Conservation (phyloP, 306 rosid genomes). For the Citrullus colocynthis region DNA sequence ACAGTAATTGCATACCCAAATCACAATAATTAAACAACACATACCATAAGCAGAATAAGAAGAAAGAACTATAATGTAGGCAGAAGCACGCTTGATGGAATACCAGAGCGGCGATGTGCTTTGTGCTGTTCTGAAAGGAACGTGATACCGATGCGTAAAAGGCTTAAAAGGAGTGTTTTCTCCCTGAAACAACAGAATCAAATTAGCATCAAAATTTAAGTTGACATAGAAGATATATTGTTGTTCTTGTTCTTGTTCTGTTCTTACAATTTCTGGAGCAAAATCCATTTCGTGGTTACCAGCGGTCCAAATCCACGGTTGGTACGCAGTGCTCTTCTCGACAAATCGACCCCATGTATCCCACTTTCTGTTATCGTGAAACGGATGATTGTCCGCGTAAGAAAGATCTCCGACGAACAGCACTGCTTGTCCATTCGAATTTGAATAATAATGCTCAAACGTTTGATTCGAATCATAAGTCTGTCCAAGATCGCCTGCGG, state of each 20-base stretch:
- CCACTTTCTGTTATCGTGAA: conserved; percentile 12
- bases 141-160: conserved; percentile 19
- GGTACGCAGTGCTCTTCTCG: conserved; percentile 13
- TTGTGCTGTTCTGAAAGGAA: conserved; percentile 20
- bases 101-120: conserved; percentile 34
- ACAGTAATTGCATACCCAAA: neutral
- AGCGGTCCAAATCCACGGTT: conserved; percentile 21
- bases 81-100: conserved; percentile 20
- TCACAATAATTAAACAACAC: neutral
- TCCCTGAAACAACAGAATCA: conserved; percentile 1
- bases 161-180: conserved; percentile 14
- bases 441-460: conserved; percentile 7
- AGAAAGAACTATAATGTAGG: conserved; percentile 13
- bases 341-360: conserved; percentile 14
- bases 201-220: neutral
- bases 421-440: conserved; percentile 10
- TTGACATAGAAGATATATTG: neutral
- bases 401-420: conserved; percentile 14
- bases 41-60: conserved; percentile 12
- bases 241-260: neutral
- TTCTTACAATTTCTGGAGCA: conserved; percentile 34
- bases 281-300: conserved; percentile 42
- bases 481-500: conserved; percentile 12
- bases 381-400: conserved; percentile 5
- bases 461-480: conserved; percentile 10